Base-by-base conservation (phyloP, 2,329 filamentous ascomycete species). In the Fusarium sp. region DNA sequence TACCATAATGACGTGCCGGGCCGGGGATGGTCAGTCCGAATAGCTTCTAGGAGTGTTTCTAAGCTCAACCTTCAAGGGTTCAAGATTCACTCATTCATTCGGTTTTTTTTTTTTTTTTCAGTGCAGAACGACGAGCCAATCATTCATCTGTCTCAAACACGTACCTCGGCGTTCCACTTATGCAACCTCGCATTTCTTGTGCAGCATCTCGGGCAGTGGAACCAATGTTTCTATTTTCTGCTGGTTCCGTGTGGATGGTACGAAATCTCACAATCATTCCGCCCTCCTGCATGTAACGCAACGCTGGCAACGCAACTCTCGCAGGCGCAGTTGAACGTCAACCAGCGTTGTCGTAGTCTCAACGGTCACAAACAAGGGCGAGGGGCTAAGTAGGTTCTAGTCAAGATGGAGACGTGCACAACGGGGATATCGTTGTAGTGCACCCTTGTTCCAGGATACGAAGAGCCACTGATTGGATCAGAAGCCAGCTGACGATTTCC, bases 221-320 rank as follows among this genome's bases (percentile, higher is more conserved):
- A 43, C 53, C 47, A 38, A 40, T 64, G 64, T 42, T 72, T 58
- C 59, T 69, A 64, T 65, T 64, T 72, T 69, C 49, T 72, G n/a
- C 54, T 62, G 65, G 49, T 60, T 69, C 54, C 69, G 50, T 60
- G 60, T 43, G 38, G n/a, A 66, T 32, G 38, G 60, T 10, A 40
- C 47, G 19, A 53, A 53, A 57, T 53, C 32, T 40, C 33, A 25
- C 40, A 18, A 50, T 37, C 49, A 57, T 63, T 58, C 57, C 50
- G 35, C 44, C 44, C 38, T 69, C 28, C 49, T 63, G 67, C 64
- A 68, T 63, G 57, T 58, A 62, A 68, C 62, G 49, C 53, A 60
- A 69, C 52, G 46, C 65, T 60, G 28, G 46, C 46, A 32, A 32
- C 21, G 21, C 21, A 49, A 19, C 32, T 25, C 53, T n/a, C 33